Evolutionary conservation across 1,139 yeast species (phyloP).

Genomic region (Yamadazyma aaseri): DNA sequence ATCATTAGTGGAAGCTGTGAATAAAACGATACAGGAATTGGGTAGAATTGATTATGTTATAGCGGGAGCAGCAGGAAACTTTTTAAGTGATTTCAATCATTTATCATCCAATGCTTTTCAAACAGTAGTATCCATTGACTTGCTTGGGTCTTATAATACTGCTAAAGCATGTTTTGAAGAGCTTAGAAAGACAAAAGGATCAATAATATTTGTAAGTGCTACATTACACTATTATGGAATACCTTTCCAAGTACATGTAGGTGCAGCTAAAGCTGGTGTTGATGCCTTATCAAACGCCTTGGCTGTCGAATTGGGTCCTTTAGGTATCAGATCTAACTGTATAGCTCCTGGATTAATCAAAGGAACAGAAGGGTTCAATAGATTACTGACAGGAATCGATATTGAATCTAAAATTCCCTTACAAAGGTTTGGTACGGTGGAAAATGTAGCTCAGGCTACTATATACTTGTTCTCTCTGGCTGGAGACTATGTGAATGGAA

Average conservation of each 20-base stretch:
- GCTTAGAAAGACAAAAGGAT: conserved; percentile 64
- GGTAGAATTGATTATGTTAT: conserved; percentile 82
- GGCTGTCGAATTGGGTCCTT: conserved; percentile 87
- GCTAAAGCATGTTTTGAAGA: conserved; percentile 75
- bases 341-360: conserved; percentile 88
- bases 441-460: conserved; percentile 84
- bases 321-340: conserved; percentile 77
- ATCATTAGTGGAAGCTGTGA: conserved; percentile 60
- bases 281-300: conserved; percentile 80
- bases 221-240: conserved; percentile 85
- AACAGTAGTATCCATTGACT: conserved; percentile 79
- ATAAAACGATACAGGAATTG: conserved; percentile 57
- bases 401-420: conserved; percentile 53
- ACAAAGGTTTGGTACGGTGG: conserved; percentile 68
- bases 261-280: conserved; percentile 93
- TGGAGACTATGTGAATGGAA: conserved; percentile 72
- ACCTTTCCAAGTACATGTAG: conserved; percentile 83
- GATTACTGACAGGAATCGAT: conserved; percentile 4
- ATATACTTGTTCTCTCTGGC: conserved; percentile 78
- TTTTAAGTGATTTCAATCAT: conserved; percentile 73
- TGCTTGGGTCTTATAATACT: conserved; percentile 83
- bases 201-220: conserved; percentile 77
- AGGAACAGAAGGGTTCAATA: conserved; percentile 70
- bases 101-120: conserved; percentile 83
- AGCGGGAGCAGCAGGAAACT: conserved; percentile 97